Conservation (phyloP, 345 rosid genomes). For the Salix arbutifolia region DNA sequence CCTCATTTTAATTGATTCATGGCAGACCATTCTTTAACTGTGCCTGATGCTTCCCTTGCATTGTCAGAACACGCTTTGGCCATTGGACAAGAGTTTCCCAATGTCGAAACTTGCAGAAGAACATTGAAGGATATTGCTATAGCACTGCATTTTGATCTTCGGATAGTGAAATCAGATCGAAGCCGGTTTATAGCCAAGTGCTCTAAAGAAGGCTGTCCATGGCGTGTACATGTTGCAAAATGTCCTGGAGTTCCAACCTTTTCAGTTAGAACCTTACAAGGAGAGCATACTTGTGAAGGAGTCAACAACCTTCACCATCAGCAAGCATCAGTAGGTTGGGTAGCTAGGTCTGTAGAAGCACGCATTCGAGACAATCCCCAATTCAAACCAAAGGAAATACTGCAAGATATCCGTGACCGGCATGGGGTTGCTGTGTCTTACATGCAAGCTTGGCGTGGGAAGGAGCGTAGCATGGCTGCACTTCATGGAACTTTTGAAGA, state of each 20-base stretch:
- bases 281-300: slow-evolving; percentile 96
- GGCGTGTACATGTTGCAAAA: slow-evolving; percentile 99
- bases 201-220: slow-evolving; percentile 98
- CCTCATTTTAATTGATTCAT: slow-evolving; percentile 34
- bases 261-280: slow-evolving; percentile 79
- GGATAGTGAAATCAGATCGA: slow-evolving; percentile 96
- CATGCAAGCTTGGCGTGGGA: slow-evolving; percentile 99
- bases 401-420: slow-evolving; percentile 88
- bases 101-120: slow-evolving; percentile 98
- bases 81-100: slow-evolving; percentile 89
- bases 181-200: slow-evolving; percentile 98
- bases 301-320: slow-evolving; percentile 89
- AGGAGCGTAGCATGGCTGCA: slow-evolving; percentile 99
- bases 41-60: slow-evolving; percentile 27
- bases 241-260: slow-evolving; percentile 90
- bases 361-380: slow-evolving; percentile 93
- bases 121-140: slow-evolving; percentile 88
- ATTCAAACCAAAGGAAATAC: slow-evolving; percentile 89
- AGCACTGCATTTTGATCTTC: slow-evolving; percentile 91
- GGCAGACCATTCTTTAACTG: slow-evolving; percentile 62
- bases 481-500: slow-evolving; percentile 98
- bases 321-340: slow-evolving; percentile 99
- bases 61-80: slow-evolving; percentile 39
- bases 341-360: slow-evolving; percentile 93
- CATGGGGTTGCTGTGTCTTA: slow-evolving; percentile 99